phyloP scores from a whole-genome alignment of 805 yeast species.

The Spathaspora passalidarum region DNA sequence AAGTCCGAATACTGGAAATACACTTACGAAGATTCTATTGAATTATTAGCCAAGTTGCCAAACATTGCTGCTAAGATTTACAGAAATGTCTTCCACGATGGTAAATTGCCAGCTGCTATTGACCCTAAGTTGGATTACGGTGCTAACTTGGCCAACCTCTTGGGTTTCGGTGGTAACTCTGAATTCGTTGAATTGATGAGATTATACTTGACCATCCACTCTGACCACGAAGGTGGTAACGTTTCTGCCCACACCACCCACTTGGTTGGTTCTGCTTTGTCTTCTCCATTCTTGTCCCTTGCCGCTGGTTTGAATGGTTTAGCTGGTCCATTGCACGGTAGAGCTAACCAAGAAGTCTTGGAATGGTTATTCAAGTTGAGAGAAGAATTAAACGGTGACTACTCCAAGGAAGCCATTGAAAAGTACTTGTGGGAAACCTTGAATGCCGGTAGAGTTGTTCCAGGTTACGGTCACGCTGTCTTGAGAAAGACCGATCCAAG shows the following conservation, averaged over 20 bases:
- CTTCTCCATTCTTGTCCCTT: constrained; percentile 72
- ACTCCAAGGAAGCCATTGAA: constrained; percentile 53
- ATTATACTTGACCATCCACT: constrained; percentile 70
- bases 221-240: constrained; percentile 84
- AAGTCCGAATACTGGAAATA: constrained; percentile 75
- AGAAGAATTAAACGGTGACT: constrained; percentile 60
- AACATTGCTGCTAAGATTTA: constrained; percentile 72
- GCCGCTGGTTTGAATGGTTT: constrained; percentile 80
- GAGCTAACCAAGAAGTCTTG: constrained; percentile 83
- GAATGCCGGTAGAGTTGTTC: constrained; percentile 74
- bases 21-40: constrained; percentile 67
- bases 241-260: constrained; percentile 82
- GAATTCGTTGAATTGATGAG: constrained; percentile 72
- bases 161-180: constrained; percentile 56
- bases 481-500: constrained; percentile 82
- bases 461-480: constrained; percentile 89
- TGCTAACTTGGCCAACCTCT: constrained; percentile 61
- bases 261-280: constrained; percentile 76
- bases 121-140: constrained; percentile 64
- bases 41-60: constrained; percentile 71
- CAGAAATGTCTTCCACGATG: constrained; percentile 57
- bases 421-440: constrained; percentile 69
- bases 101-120: constrained; percentile 50
- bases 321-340: constrained; percentile 85
- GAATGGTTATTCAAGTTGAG: constrained; percentile 67